Evolutionary conservation across 2,329 filamentous ascomycete species (phyloP).

Genomic region (Thelonectria olida): DNA sequence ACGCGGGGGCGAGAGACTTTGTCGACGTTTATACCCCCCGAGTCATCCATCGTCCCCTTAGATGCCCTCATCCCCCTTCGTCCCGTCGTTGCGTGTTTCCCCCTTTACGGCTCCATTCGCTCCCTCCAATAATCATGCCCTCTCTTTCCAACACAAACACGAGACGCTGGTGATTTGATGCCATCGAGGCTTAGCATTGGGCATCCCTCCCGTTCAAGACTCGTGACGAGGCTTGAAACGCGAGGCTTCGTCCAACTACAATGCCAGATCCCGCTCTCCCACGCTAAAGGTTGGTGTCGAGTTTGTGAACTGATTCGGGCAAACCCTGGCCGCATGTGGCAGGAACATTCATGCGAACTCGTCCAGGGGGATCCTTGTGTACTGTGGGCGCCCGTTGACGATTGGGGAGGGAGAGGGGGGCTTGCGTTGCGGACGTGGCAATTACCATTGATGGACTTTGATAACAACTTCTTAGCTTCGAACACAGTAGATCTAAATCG

Average conservation of each 20-base stretch:
- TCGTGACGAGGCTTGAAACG: constrained; percentile 17
- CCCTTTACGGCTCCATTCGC: not conserved
- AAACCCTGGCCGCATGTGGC: constrained; percentile 10
- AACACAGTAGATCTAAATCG: too few species aligned
- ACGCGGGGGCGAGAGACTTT: not conserved
- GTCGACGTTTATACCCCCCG: constrained; percentile 15
- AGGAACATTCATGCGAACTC: constrained; percentile 19
- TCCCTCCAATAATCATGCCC: constrained; percentile 18
- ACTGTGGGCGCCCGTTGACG: not conserved
- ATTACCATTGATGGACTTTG: too few species aligned
- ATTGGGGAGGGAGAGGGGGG: not conserved
- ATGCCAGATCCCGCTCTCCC: constrained; percentile 1
- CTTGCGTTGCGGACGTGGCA: not conserved
- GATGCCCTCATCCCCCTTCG: constrained; percentile 13
- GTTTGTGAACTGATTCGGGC: constrained; percentile 9
- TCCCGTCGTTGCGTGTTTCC: constrained; percentile 4
- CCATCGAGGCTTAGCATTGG: constrained; percentile 15
- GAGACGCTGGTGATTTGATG: constrained; percentile 15
- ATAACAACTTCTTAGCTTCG: not conserved
- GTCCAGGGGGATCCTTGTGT: constrained; percentile 14
- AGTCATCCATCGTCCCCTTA: not conserved
- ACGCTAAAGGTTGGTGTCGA: not conserved
- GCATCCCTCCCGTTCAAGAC: not conserved
- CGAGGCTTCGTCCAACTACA: constrained; percentile 3
- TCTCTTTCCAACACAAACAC: constrained; percentile 16